phyloP scores from a whole-genome alignment of 2,329 filamentous ascomycete genomes.

The Coniochaeta sp. region DNA sequence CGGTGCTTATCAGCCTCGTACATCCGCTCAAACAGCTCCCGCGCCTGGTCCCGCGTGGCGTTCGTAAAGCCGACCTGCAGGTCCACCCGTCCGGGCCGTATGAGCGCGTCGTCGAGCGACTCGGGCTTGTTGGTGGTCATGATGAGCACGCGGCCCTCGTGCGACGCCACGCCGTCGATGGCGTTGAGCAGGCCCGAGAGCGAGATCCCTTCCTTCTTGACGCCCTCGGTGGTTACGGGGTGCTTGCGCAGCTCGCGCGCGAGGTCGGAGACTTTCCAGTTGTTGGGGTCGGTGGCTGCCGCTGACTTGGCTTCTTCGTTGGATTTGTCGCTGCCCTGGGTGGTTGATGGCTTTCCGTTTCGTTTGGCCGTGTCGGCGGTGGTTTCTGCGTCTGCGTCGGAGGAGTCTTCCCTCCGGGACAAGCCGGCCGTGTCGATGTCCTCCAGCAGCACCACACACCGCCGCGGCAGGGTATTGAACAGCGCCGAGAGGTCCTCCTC shows the following conservation, averaged over 20 bases:
- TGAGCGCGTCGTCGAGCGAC: constrained; percentile 64
- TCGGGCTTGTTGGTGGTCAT: constrained; percentile 79
- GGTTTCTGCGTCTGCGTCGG: constrained; percentile 4
- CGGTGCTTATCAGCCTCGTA: constrained; percentile 37
- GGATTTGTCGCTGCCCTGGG: constrained; percentile 17
- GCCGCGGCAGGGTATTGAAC: constrained; percentile 52
- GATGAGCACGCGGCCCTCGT: constrained; percentile 71
- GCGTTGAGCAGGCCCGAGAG: constrained; percentile 75
- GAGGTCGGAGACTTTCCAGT: constrained; percentile 28
- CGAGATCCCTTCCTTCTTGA: constrained; percentile 49
- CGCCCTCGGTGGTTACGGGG: constrained; percentile 18
- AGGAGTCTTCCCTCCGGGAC: constrained; percentile 23
- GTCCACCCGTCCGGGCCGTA: constrained; percentile 68
- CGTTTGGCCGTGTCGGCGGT: constrained; percentile 10
- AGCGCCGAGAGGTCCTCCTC: constrained; percentile 54
- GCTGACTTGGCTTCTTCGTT: constrained; percentile 23
- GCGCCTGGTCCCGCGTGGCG: constrained; percentile 45
- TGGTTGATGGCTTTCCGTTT: constrained; percentile 13
- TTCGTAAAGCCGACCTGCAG: constrained; percentile 51
- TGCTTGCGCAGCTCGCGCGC: constrained; percentile 36
- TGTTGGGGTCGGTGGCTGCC: constrained; percentile 3
- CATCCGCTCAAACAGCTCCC: constrained; percentile 55
- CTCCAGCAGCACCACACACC: constrained; percentile 60
- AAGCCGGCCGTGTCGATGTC: constrained; percentile 63
- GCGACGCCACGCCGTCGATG: constrained; percentile 74